These are phyloP conservation scores for Russula sp. DNA, from an alignment of 768 basidiomycete species.

Conservation along the genomic window DNA sequence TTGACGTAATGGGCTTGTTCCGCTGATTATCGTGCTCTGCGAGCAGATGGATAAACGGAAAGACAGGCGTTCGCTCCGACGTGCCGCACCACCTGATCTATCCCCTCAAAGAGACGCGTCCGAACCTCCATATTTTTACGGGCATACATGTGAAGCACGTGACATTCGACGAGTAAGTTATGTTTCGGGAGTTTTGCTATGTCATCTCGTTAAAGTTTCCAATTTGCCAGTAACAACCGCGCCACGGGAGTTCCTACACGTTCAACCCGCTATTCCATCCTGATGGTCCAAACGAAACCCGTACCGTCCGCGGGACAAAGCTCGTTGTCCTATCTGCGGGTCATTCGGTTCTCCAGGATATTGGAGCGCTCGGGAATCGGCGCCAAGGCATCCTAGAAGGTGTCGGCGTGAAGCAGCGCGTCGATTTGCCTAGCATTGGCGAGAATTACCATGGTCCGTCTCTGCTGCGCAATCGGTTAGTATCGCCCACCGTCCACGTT, in stretches of 20 bases:
- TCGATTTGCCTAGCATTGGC: constrained; percentile 45
- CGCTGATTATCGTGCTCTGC: neutral
- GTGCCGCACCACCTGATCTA: constrained; percentile 45
- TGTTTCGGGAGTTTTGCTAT: constrained; percentile 12
- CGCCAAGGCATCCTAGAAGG: constrained; percentile 34
- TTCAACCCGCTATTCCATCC: constrained; percentile 34
- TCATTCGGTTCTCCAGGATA: constrained; percentile 48
- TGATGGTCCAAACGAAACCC: constrained; percentile 13
- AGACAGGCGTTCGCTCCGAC: constrained; percentile 56
- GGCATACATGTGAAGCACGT: constrained; percentile 40
- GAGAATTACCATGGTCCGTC: constrained; percentile 41
- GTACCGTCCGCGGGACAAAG: constrained; percentile 35
- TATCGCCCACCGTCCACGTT: neutral
- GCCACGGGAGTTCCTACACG: constrained; percentile 42
- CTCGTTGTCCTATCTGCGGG: constrained; percentile 43
- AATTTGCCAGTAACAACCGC: constrained; percentile 35
- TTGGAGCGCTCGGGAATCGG: constrained; percentile 55
- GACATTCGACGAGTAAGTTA: constrained; percentile 37
- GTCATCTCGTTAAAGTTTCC: neutral
- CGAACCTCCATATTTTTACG: constrained; percentile 37
- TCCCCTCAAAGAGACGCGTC: constrained; percentile 32
- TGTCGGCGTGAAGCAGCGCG: constrained; percentile 35
- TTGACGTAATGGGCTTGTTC: no score
- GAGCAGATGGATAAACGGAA: constrained; percentile 51
- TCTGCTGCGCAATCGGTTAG: neutral